Conservation (phyloP, 1,284 basidiomycete genomes). For the Apiotrichum porosum region DNA sequence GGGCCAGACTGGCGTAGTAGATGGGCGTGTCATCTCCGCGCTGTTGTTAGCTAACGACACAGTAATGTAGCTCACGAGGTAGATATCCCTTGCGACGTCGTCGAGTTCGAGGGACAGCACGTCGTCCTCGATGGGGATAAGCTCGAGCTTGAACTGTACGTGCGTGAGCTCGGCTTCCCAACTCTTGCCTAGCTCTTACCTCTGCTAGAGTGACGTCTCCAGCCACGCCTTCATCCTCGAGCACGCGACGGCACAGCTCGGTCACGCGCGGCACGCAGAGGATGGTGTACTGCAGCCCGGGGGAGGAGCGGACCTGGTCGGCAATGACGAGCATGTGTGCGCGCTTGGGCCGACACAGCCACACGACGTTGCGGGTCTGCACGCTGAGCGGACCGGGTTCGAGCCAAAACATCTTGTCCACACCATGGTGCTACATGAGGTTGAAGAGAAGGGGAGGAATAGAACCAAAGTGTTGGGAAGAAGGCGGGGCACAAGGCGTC, state of each 20-base stretch:
- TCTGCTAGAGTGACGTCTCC: constrained; percentile 80
- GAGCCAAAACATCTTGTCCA: constrained; percentile 99
- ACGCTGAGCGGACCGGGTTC: constrained; percentile 79
- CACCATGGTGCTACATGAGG: constrained; percentile 76
- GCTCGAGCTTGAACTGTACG: constrained; percentile 75
- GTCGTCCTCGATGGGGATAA: constrained; percentile 88
- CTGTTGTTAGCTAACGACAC: constrained; percentile 49
- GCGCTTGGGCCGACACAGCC: constrained; percentile 84
- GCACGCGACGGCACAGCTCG: constrained; percentile 71
- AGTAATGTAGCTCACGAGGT: constrained; percentile 57
- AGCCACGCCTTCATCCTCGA: constrained; percentile 87
- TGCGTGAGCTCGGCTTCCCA: too few relatives aligned
- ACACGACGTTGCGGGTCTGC: constrained; percentile 83
- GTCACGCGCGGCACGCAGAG: constrained; percentile 84
- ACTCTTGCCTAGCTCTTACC: too few relatives aligned
- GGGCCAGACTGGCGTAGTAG: constrained; percentile 80
- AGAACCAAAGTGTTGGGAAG: too few relatives aligned
- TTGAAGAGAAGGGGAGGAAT: too few relatives aligned
- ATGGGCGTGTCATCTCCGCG: constrained; percentile 90
- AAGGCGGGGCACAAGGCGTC: too few relatives aligned
- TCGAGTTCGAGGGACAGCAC: constrained; percentile 83
- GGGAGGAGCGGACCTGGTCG: constrained; percentile 38
- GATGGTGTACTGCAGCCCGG: constrained; percentile 64
- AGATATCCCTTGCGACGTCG: constrained; percentile 74
- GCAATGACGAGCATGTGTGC: constrained; percentile 84